A percentile compares a stretch with the other conserved stretches of the same genome.
phyloP scores from a whole-genome alignment of 2,329 filamentous ascomycete genomes.

The Ploettnerulaceae sp. region DNA sequence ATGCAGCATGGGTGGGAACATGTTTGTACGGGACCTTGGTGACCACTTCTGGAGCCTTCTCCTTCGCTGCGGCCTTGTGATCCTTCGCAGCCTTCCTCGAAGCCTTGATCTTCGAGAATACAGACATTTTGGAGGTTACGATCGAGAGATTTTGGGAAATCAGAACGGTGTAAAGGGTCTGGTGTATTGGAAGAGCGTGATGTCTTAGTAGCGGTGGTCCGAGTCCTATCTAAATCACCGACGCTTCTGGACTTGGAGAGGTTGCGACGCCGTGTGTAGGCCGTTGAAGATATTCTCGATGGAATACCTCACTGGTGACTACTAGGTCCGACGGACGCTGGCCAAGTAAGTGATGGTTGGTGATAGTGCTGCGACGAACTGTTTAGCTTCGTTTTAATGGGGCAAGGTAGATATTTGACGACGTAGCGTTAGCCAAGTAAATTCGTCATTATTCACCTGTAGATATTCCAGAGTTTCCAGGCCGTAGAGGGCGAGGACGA shows the following conservation, averaged over 20 bases:
- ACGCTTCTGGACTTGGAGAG: background rate
- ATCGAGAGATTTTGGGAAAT: background rate
- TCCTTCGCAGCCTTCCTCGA: constrained; percentile 53
- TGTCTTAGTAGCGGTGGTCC: background rate
- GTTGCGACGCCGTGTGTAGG: background rate
- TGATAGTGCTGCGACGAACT: background rate
- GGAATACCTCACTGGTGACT: background rate
- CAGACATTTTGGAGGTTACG: constrained; percentile 43
- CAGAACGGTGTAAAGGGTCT: background rate
- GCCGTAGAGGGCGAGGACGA: background rate
- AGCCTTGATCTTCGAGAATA: constrained; percentile 50
- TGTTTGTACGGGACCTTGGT: constrained; percentile 50
- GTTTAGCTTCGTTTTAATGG: constrained; percentile 2
- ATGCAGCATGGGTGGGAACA: constrained; percentile 56
- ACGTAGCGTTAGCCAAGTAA: background rate
- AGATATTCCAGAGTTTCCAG: background rate
- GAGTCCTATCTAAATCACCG: background rate
- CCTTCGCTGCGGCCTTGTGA: constrained; percentile 44
- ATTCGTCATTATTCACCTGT: background rate
- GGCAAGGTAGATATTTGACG: background rate
- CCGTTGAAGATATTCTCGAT: background rate
- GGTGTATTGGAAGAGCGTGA: background rate
- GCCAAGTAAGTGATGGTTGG: background rate
- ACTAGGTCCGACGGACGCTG: background rate
- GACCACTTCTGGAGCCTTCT: constrained; percentile 35